A percentile compares a stretch with the other conserved stretches of the same genome.
Evolutionary conservation across 2,329 filamentous ascomycete species (phyloP).

Genomic region (Samsoniella hepiali): DNA sequence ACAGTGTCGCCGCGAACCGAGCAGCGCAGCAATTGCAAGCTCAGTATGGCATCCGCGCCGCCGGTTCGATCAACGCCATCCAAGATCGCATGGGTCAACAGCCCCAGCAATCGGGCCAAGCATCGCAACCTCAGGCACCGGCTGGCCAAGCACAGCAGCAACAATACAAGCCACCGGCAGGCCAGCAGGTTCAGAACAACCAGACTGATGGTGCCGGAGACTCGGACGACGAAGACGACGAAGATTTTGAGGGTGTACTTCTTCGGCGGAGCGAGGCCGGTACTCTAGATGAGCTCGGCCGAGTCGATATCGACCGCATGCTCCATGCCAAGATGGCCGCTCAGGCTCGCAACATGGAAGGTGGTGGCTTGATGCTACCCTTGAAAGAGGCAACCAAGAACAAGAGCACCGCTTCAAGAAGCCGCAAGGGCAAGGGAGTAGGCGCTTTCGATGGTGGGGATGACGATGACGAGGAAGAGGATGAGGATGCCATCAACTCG

Average conservation of each 20-base stretch:
- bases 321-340: slow-evolving; percentile 67
- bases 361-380: slow-evolving; percentile 72
- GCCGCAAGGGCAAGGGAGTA: slow-evolving; percentile 32
- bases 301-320: slow-evolving; percentile 63
- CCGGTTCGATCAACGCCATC: slow-evolving; percentile 63
- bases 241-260: slow-evolving; percentile 57
- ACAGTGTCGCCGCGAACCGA: slow-evolving; percentile 48
- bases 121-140: slow-evolving; percentile 27
- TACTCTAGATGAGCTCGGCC: slow-evolving; percentile 53
- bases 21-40: slow-evolving; percentile 55
- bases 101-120: slow-evolving; percentile 32
- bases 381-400: slow-evolving; percentile 53
- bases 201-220: slow-evolving; percentile 74
- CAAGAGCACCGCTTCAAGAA: slow-evolving; percentile 20
- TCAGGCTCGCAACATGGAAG: slow-evolving; percentile 66
- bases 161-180: slow-evolving; percentile 31
- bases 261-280: slow-evolving; percentile 54
- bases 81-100: slow-evolving; percentile 41
- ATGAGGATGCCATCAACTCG: slow-evolving; percentile 97
- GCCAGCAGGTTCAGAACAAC: slow-evolving; percentile 34
- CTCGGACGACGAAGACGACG: slow-evolving; percentile 44
- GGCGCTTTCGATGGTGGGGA: slow-evolving; percentile 62
- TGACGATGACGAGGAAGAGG: slow-evolving; percentile 59
- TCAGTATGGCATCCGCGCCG: slow-evolving; percentile 62
- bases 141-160: slow-evolving; percentile 30